These are phyloP conservation scores for Papilionanthe hybrid DNA, from an alignment of 116 monocot species.

Conservation along the genomic window DNA sequence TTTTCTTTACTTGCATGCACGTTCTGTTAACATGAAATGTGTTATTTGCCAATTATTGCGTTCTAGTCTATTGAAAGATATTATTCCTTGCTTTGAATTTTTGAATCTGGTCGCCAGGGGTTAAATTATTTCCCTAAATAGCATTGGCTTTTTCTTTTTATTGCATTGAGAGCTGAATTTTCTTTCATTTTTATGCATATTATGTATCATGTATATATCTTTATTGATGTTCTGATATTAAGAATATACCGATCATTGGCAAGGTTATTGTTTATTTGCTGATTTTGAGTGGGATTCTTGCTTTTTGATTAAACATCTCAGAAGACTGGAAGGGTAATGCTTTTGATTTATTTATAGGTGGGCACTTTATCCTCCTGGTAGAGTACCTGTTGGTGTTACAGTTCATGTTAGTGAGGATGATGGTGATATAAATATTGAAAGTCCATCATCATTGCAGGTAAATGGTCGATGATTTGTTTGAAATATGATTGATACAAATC, in stretches of 20 bases:
- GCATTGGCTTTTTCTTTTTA: neutral
- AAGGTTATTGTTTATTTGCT: neutral
- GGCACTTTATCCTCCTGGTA: conserved; percentile 98
- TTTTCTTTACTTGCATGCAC: neutral
- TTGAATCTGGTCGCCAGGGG: neutral
- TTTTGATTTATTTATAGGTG: conserved; percentile 48
- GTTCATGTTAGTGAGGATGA: conserved; percentile 97
- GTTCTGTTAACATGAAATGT: neutral
- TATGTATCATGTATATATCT: neutral
- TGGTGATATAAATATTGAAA: conserved; percentile 90
- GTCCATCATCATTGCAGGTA: conserved; percentile 94
- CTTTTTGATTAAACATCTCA: conserved; percentile 1
- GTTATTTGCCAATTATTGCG: neutral
- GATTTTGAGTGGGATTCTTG: neutral
- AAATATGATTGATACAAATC: neutral
- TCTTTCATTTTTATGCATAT: neutral
- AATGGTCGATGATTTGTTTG: neutral
- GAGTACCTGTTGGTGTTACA: conserved; percentile 88
- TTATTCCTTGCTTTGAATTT: neutral
- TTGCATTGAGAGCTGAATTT: neutral
- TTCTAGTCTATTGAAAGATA: neutral
- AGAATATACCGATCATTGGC: neutral
- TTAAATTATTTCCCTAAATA: neutral
- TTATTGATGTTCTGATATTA: neutral
- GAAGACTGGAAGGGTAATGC: neutral